These are phyloP conservation scores for Urostyla sp. DNA, from an alignment of 73 alveolate species.

Conservation along the genomic window DNA sequence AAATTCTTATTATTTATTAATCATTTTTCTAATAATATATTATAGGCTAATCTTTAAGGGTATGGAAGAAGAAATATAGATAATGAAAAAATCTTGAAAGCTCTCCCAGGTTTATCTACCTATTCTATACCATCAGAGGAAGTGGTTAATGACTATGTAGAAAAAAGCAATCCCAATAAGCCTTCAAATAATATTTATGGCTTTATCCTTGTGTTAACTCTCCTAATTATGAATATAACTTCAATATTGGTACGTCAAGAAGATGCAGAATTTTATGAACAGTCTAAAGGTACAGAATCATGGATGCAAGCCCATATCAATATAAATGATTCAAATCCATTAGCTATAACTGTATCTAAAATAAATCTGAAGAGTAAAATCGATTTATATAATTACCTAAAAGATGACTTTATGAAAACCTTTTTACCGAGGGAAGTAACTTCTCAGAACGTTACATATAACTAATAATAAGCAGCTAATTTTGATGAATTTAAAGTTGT, in stretches of 20 bases:
- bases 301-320: conserved; percentile 27
- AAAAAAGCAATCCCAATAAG: conserved; percentile 3
- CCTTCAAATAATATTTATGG: conserved; percentile 2
- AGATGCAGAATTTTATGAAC: neutral
- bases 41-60: conserved; percentile 8
- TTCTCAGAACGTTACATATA: no score
- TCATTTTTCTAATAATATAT: no score
- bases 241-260: neutral
- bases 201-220: neutral
- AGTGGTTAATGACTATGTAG: conserved; percentile 1
- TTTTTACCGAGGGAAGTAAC: no score
- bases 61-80: conserved; percentile 13
- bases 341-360: no score
- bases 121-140: conserved; percentile 32
- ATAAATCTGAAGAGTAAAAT: no score
- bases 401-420: no score
- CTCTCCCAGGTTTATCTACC: conserved; percentile 16
- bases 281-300: conserved; percentile 16
- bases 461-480: no score
- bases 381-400: no score
- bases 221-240: neutral
- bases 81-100: neutral
- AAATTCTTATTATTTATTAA: no score
- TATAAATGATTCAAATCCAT: no score
- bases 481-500: no score